Base-by-base conservation (phyloP, 1,284 basidiomycete species). In the Apiotrichum domesticum region DNA sequence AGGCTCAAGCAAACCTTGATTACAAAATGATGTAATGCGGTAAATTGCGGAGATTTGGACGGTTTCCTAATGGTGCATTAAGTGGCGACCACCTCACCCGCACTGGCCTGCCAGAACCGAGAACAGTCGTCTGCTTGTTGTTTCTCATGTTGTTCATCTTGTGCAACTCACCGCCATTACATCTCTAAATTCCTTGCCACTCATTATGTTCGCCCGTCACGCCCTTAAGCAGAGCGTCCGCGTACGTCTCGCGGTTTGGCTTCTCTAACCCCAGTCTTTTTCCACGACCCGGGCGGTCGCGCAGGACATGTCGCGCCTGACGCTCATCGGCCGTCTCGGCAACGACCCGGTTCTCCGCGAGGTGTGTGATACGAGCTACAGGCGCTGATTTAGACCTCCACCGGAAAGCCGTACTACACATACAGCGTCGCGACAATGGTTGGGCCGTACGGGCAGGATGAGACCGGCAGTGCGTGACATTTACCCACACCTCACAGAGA, bases 311-410 rank as follows among this genome's bases (percentile, higher is more conserved):
- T 54, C 71, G 1, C 66, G 66, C 21, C 65, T 74, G 40, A 69
- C 65, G 6, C 62, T 74, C 33, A 62, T 74, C 41, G 73, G 73
- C 33, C 65, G 73, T 35, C 58, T 74, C 6, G 73, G 73, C 35
- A 56, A 65, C 42, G 73, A 74, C 58, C 73, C 73, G 8, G 52
- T 69, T 5, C 46, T 63, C 35, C 61, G 67, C 32, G 59, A 63
- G 55, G 66, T 73, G 52, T 44, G 63, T 29, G 1, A 7, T 39
- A 8, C 8, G 7, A 13, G 7, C 37, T 46, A 13, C 10, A 29
- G 44, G 21, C 21, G 21, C 21, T 21, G 21, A 21, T 6, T 11
- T 34, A 70, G 66, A 73, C 69, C 10, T 51, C 52, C 15, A 57
- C 58, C 10, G 70, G 67, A 33, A 71, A 73, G 60, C 68, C 69